Conservation (phyloP, 2,329 filamentous ascomycete species). For the Colletotrichum limetticola region DNA sequence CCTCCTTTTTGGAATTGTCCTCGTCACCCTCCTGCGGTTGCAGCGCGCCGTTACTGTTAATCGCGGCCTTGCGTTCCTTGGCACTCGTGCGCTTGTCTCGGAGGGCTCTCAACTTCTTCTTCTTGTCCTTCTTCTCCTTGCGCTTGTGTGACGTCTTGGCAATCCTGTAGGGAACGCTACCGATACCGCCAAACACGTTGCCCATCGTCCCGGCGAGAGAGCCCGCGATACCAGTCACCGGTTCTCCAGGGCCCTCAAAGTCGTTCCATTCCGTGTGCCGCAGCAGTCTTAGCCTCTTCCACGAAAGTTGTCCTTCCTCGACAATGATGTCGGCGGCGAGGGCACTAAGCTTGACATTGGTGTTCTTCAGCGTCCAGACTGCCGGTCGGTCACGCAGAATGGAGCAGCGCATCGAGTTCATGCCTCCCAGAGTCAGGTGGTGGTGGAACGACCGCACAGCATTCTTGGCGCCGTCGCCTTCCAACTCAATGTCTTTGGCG, state of each 20-base stretch:
- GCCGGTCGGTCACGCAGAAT: slow-evolving; percentile 72
- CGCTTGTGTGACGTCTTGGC: slow-evolving; percentile 67
- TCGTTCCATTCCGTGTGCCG: slow-evolving; percentile 81
- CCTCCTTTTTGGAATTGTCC: neutral
- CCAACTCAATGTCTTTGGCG: slow-evolving; percentile 67
- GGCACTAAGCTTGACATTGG: slow-evolving; percentile 68
- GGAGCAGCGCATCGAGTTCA: slow-evolving; percentile 71
- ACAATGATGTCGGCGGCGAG: slow-evolving; percentile 75
- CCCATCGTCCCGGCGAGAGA: slow-evolving; percentile 69
- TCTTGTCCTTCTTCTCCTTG: slow-evolving; percentile 61
- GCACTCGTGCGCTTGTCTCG: slow-evolving; percentile 36
- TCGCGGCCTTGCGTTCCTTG: slow-evolving; percentile 13
- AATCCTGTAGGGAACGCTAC: slow-evolving; percentile 70
- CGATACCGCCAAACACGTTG: slow-evolving; percentile 70
- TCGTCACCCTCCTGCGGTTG: neutral
- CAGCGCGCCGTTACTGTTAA: neutral
- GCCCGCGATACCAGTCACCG: slow-evolving; percentile 73
- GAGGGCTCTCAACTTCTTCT: slow-evolving; percentile 53
- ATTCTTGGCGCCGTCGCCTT: slow-evolving; percentile 77
- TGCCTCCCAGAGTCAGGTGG: slow-evolving; percentile 63
- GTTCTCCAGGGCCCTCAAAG: slow-evolving; percentile 80
- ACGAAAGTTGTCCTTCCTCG: slow-evolving; percentile 68
- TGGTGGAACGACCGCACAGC: slow-evolving; percentile 75
- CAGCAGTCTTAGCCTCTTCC: slow-evolving; percentile 71
- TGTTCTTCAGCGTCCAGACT: slow-evolving; percentile 73